These are phyloP conservation scores for Letharia lupina DNA, from an alignment of 495 filamentous ascomycete genomes.

Conservation along the genomic window DNA sequence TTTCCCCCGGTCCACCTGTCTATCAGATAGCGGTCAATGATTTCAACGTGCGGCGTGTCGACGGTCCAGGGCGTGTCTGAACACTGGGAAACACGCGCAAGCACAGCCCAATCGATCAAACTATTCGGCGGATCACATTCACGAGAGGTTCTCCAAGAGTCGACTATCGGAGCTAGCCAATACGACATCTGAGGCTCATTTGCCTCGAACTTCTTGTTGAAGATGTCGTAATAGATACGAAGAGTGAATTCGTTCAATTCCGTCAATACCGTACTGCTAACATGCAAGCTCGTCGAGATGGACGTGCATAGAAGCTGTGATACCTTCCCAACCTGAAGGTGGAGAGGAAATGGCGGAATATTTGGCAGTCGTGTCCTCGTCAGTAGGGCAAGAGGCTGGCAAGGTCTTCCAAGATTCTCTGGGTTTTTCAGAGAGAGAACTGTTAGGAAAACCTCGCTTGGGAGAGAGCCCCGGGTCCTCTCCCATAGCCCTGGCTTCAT, in stretches of 20 bases:
- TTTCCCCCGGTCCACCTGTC: constrained; percentile 64
- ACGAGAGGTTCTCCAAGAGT: constrained; percentile 17
- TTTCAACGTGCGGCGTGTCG: constrained; percentile 45
- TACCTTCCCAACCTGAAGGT: constrained; percentile 51
- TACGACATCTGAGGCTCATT: constrained; percentile 63
- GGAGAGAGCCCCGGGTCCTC: constrained; percentile 40
- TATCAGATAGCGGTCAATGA: constrained; percentile 58
- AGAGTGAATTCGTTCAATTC: constrained; percentile 62
- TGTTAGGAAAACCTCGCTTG: constrained; percentile 53
- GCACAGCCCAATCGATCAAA: constrained; percentile 58
- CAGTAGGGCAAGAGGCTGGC: constrained; percentile 61
- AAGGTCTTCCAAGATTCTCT: constrained; percentile 49
- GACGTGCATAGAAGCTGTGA: constrained; percentile 47
- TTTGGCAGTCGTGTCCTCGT: constrained; percentile 57
- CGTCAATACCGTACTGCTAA: constrained; percentile 37
- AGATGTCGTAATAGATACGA: constrained; percentile 72
- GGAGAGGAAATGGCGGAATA: constrained; percentile 63
- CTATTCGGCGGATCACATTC: constrained; percentile 24
- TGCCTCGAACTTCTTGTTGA: constrained; percentile 72
- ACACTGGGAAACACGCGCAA: constrained; percentile 45
- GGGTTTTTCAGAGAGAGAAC: constrained; percentile 53
- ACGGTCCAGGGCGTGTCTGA: constrained; percentile 48
- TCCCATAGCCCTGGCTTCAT: constrained; percentile 74
- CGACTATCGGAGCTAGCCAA: constrained; percentile 63
- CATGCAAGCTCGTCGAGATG: constrained; percentile 34